These are phyloP conservation scores for Borealophlyctis nickersoniae DNA, from an alignment of 192 early-diverging fungal species.

Conservation along the genomic window DNA sequence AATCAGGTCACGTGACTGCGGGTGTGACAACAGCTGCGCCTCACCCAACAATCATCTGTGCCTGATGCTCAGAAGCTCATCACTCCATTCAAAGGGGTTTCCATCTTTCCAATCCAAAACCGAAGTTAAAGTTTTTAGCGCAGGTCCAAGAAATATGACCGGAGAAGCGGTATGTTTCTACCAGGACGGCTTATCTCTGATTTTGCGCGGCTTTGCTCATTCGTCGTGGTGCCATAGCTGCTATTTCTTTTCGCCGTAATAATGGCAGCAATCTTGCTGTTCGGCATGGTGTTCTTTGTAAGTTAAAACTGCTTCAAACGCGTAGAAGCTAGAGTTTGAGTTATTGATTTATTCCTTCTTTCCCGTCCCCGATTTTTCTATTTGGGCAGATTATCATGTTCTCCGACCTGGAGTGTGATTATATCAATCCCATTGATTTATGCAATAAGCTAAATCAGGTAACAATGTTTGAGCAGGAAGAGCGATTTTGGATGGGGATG, in stretches of 20 bases:
- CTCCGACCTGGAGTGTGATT: constrained; percentile 90
- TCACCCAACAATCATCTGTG: too few relatives aligned
- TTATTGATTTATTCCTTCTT: neutral
- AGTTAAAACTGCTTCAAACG: constrained; percentile 4
- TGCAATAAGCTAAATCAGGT: constrained; percentile 94
- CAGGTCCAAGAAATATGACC: too few relatives aligned
- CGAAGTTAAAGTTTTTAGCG: too few relatives aligned
- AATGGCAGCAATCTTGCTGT: constrained; percentile 86
- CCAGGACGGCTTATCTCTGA: neutral
- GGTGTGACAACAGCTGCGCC: too few relatives aligned
- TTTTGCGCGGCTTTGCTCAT: neutral
- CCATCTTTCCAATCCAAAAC: too few relatives aligned
- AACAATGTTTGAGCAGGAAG: constrained; percentile 17
- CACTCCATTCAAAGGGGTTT: too few relatives aligned
- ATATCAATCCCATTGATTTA: constrained; percentile 99
- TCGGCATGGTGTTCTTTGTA: constrained; percentile 95
- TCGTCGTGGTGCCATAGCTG: constrained; percentile 34
- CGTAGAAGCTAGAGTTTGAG: neutral
- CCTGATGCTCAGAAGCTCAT: too few relatives aligned
- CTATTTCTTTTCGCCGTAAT: constrained; percentile 92
- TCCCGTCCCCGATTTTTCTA: neutral
- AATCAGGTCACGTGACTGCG: too few relatives aligned
- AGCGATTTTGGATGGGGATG: too few relatives aligned
- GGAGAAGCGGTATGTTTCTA: constrained; percentile 8
- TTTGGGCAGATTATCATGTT: constrained; percentile 67